Percentiles rank a stretch among this genome's conserved stretches.
These are phyloP conservation scores for Populus alba DNA, from an alignment of 345 rosid genomes.

Conservation along the genomic window DNA sequence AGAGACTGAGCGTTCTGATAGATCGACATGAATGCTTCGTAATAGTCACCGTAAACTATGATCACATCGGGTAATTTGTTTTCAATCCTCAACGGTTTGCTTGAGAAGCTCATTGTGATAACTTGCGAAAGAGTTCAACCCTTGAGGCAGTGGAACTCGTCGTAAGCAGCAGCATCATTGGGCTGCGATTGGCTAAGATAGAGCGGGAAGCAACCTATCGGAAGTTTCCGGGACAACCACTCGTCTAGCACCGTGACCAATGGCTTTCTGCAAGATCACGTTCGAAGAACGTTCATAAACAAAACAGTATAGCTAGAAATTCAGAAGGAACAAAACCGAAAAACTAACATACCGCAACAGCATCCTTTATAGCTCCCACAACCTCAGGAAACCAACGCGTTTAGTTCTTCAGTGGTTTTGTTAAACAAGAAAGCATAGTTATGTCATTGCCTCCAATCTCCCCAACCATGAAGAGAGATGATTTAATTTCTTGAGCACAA, in stretches of 20 bases:
- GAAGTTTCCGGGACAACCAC: conserved; percentile 4
- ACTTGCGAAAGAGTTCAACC: not conserved
- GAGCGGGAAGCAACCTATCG: not conserved
- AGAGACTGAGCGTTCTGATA: not conserved
- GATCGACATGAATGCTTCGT: not conserved
- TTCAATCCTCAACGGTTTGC: not conserved
- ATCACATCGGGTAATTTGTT: not conserved
- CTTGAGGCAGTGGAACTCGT: not conserved
- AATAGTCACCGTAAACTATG: not conserved
- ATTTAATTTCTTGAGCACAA: not conserved
- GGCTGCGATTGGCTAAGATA: not conserved
- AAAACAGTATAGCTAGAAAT: not conserved
- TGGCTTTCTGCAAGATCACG: not conserved
- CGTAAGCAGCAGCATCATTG: not conserved
- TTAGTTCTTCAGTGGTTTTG: not conserved
- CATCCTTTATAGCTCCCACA: not conserved
- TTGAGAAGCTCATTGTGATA: not conserved
- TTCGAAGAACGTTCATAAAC: not conserved
- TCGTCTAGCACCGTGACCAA: not conserved
- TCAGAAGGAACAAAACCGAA: no score
- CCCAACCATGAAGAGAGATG: conserved; percentile 5
- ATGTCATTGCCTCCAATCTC: conserved; percentile 4
- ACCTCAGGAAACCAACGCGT: not conserved
- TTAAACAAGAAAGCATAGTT: not conserved
- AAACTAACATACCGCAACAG: not conserved